A percentile compares a stretch with the other conserved stretches of the same genome.
Evolutionary conservation across 2,329 filamentous ascomycete genomes (phyloP).

Genomic region (Xylariaceae sp.): DNA sequence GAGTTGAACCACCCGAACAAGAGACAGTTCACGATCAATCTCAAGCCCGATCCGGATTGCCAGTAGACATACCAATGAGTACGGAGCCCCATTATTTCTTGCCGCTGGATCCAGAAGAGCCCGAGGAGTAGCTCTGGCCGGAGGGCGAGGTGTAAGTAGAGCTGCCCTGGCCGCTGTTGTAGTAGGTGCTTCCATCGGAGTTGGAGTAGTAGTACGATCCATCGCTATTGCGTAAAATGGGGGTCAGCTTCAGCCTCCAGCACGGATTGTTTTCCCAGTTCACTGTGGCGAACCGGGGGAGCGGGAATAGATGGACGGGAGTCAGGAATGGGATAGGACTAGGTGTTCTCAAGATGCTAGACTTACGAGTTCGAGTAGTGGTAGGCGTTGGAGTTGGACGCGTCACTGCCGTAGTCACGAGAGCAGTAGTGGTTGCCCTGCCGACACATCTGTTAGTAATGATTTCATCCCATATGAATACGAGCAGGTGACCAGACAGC

Average conservation of each 20-base stretch:
- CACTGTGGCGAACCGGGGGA: no score
- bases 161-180: slow-evolving; percentile 54
- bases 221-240: slow-evolving; percentile 35
- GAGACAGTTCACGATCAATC: no score
- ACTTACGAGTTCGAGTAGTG: slow-evolving; percentile 62
- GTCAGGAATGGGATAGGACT: no score
- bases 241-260: background rate
- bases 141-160: slow-evolving; percentile 56
- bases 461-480: background rate
- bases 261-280: background rate
- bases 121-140: slow-evolving; percentile 28
- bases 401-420: slow-evolving; percentile 55
- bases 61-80: background rate
- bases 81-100: slow-evolving; percentile 9
- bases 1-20: background rate
- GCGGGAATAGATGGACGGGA: no score
- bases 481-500: background rate
- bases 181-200: slow-evolving; percentile 61
- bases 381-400: slow-evolving; percentile 53
- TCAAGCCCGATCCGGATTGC: background rate
- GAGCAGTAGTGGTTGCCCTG: slow-evolving; percentile 65
- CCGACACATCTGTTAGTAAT: background rate
- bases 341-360: background rate
- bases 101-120: slow-evolving; percentile 6
- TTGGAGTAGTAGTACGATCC: slow-evolving; percentile 72